Base-by-base conservation (phyloP, 345 rosid species). In the Eucalyptus polyanthemos region DNA sequence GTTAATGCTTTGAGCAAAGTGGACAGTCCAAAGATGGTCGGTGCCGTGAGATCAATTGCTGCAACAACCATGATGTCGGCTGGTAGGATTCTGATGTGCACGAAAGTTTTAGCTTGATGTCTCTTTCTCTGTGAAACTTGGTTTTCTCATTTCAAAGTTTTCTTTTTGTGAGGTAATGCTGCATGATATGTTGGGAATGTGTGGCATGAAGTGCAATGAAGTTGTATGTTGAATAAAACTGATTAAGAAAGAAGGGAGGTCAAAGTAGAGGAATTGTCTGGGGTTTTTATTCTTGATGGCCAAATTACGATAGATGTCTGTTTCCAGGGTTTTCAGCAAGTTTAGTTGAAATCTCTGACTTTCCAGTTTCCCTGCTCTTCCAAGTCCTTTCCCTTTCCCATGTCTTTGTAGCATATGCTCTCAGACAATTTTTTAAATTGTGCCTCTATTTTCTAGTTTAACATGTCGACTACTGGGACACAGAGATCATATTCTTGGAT, bases 51-150 rank as follows among this genome's bases (percentile, higher is more conserved):
- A 90, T 91, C 94, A 86, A 88, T 88, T 89, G 14, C 92, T 80
- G 86, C 92, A 34, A 86, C 93, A 6, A 87, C 90, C 80, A 90
- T 93, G 94, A 92, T 95, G 31, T 97, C 97, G 40, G 92, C 97
- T 89, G 96, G 98, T 95, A 93, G 86, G 83, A 76, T 76, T 37
- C 47, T 37, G 45, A 76, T 11, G 27, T 76, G 83, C 47, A 19
- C 27, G 2, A 72, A 37, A 9, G 25, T 37, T 11, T 72, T 76
- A 76, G 83, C 83, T 76, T 69, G 44, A 89, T 14, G 9, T 87
- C 47, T 88, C 85, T 86, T 54, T 44, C 83, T 90, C 58, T 56
- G 24, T 24, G 37, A 50, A 87, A 87, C 29, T 87, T 22, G 4
- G 47, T 37, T 76, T 76, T 76, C 27, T 22, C 47, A 37, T 76